Evolutionary conservation across 148 eudicot species (phyloP), one percentile per base, ranked within the genome.

Genomic region (Hydrangea macrophylla): DNA sequence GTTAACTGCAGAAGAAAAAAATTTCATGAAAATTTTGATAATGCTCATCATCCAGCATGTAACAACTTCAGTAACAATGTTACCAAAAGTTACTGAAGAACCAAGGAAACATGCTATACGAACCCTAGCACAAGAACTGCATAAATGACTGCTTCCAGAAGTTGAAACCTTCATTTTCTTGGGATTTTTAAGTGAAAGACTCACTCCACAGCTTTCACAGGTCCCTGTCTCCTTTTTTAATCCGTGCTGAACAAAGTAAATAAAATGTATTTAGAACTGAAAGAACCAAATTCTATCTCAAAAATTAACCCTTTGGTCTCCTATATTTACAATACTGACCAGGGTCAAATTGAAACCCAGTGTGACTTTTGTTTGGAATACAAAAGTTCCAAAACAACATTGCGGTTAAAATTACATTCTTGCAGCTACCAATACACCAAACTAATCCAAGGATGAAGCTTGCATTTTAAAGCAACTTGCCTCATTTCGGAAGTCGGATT

Each of bases 121-220:
- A 71, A 87, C 91, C 88, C 81, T 82, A 36, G 91, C 88, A 76
- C 91, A 87, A 17, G 72, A 60, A 67, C 60, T 57, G 31, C 77
- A 74, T 26, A 74, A 48, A 56, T 77, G 88, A 58, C 81, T 79
- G 76, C 87, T 77, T 64, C 77, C 88, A 55, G 75, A 65, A 58
- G 72, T 37, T 70, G 84, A 75, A 67, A 75, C 73, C 56, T 83
- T 85, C 61, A 75, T 78, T 65, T 82, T 75, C 77, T 68, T 80
- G 36, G 78, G 78, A 57, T 70, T 72, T 78, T 80, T 82, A 48
- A 68, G 75, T 2, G 88, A 71, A 68, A 93, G 83, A 64, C 75
- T 81, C 53, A 58, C 66, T 39, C 92, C 96, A 79, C 98, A 90
- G 75, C 84, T 84, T 71, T 85, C 87, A 82, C 98, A 90, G 37